Evolutionary conservation across 2,329 filamentous ascomycete genomes (phyloP).

Genomic region (Aspergillus latus): DNA sequence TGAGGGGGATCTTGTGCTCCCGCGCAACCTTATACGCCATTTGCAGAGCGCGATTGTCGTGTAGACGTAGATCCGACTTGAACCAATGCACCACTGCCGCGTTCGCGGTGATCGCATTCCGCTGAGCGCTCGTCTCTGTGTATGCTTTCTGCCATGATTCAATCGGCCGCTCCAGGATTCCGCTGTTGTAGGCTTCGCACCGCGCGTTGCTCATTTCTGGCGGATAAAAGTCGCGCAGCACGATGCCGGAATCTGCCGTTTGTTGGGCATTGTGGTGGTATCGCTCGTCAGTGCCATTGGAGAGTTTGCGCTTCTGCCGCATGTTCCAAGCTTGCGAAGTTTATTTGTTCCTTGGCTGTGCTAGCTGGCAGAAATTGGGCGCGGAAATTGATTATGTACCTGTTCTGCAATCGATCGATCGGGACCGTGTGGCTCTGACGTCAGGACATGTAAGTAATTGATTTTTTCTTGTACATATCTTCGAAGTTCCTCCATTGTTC

Average conservation of each 20-base stretch:
- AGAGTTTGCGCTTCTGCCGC: slow-evolving; percentile 1
- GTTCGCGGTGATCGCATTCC: slow-evolving; percentile 55
- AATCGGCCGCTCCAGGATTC: slow-evolving; percentile 70
- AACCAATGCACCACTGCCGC: slow-evolving; percentile 84
- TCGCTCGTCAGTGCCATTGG: slow-evolving; percentile 10
- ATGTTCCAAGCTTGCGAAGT: background rate
- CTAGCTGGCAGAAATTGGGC: background rate
- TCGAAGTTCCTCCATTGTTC: background rate
- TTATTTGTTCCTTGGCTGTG: background rate
- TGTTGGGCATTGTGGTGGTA: slow-evolving; percentile 40
- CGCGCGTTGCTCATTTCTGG: slow-evolving; percentile 81
- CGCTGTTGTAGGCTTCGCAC: slow-evolving; percentile 70
- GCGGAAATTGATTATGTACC: background rate
- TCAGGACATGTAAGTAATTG: background rate
- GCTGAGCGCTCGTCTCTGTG: slow-evolving; percentile 56
- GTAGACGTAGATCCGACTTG: slow-evolving; percentile 73
- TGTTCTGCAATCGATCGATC: slow-evolving; percentile 3
- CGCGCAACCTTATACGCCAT: slow-evolving; percentile 67
- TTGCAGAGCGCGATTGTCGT: slow-evolving; percentile 71
- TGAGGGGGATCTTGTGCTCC: slow-evolving; percentile 66
- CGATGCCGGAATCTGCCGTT: slow-evolving; percentile 58
- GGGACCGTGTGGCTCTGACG: background rate
- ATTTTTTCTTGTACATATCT: background rate
- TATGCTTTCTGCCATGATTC: slow-evolving; percentile 64
- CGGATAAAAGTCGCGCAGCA: slow-evolving; percentile 76